Base-by-base conservation (phyloP, 2,329 filamentous ascomycete species). In the Fusarium denticulatum region DNA sequence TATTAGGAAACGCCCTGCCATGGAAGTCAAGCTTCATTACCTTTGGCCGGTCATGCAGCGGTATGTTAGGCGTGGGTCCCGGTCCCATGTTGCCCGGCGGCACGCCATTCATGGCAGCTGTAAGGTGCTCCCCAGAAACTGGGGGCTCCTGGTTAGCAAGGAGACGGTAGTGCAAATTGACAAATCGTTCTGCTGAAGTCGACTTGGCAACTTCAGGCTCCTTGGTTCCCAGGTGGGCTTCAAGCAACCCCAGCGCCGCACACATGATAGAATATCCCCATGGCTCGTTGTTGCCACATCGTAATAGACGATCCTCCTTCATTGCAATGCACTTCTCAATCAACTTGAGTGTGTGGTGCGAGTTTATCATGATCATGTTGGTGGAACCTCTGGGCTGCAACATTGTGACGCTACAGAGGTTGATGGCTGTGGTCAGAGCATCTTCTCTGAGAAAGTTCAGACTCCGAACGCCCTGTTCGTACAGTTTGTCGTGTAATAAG, bases 201-300 rank as follows among this genome's bases (percentile, higher is more conserved):
- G 88, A 88, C 79, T 90, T 90, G 64, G 89, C 89, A 13, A 83
- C 83, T 72, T 90, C 87, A 22, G 86, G 78, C 13, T 88, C 86
- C 81, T 90, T 90, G 65, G 85, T 85, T 34, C 87, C 88, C 20
- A 91, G 81, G 68, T 91, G 89, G 1, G 88, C 87, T 78, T 91
- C 88, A 30, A 91, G 82, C 15, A 91, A 82, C 7, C 89, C 89
- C 32, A 87, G 83, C 2, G 89, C 88, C 7, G 88, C 88, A 72
- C 88, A 91, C 86, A 91, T 89, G 78, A 90, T 90, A 62, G 87
- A 88, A 79, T 90, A 90, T 24, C 88, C 88, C 89, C 89, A 91
- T 0, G 89, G 89, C 76, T 91, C 89, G 75, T 90, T 89, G 81
- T 90, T 90, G 22, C 89, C 89, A 69, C 88, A 90, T n/a, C 88